phyloP scores from a whole-genome alignment of 352 stramenopile genomes.

The Globisporangium nagaii region DNA sequence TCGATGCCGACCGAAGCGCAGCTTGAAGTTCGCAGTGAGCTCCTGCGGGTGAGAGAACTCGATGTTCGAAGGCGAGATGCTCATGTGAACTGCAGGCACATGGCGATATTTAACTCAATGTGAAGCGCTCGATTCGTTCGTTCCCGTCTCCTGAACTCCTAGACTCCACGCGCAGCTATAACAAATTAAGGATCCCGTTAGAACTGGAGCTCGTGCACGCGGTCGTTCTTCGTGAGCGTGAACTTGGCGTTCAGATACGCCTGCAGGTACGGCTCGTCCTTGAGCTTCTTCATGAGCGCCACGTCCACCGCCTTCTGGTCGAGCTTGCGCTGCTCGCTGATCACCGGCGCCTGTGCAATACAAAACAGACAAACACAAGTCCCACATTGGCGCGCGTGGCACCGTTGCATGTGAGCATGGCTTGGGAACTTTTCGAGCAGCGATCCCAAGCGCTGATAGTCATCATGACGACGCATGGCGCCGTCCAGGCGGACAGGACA shows the following conservation, averaged over 20 bases:
- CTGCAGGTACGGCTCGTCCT: slow-evolving; percentile 92
- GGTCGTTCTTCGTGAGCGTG: slow-evolving; percentile 96
- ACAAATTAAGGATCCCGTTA: too few species aligned
- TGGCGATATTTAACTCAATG: too few species aligned
- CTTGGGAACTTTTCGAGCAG: slow-evolving; percentile 82
- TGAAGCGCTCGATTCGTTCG: too few species aligned
- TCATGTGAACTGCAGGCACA: too few species aligned
- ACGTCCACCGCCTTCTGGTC: slow-evolving; percentile 98
- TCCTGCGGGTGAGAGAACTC: not conserved
- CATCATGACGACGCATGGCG: not conserved
- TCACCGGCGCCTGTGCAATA: slow-evolving; percentile 85
- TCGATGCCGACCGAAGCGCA: slow-evolving; percentile 16
- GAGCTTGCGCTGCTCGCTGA: slow-evolving; percentile 96
- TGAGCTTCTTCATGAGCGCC: slow-evolving; percentile 82
- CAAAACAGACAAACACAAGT: not conserved
- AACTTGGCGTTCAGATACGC: slow-evolving; percentile 99
- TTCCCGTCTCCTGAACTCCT: not conserved
- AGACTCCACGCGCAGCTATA: too few species aligned
- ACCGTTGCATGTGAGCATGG: slow-evolving; percentile 14
- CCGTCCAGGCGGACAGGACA: too few species aligned
- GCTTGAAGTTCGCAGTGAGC: slow-evolving; percentile 4
- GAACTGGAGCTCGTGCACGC: slow-evolving; percentile 99
- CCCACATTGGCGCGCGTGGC: not conserved
- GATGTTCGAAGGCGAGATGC: too few species aligned
- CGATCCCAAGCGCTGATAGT: slow-evolving; percentile 88